A percentile compares a stretch with the other conserved stretches of the same genome.
Conservation (phyloP, 2,329 filamentous ascomycete genomes). For the Fusarium fujikuroi region DNA sequence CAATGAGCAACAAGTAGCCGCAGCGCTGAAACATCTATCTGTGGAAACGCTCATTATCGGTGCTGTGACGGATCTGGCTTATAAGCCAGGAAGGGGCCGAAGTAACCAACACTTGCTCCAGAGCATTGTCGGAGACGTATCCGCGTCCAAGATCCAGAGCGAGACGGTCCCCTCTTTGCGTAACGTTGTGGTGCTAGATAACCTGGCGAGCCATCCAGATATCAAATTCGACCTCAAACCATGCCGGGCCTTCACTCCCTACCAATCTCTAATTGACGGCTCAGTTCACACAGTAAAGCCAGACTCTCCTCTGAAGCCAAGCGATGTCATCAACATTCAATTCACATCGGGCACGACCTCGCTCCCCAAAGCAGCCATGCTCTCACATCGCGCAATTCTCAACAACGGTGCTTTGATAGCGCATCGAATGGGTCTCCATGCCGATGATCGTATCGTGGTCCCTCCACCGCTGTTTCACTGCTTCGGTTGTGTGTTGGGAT, state of each 20-base stretch:
- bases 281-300: slow-evolving; percentile 53
- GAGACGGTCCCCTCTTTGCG: slow-evolving; percentile 73
- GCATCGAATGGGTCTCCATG: slow-evolving; percentile 81
- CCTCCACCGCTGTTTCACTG: slow-evolving; percentile 90
- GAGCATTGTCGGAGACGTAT: slow-evolving; percentile 57
- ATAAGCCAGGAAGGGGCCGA: slow-evolving; percentile 65
- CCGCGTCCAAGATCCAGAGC: slow-evolving; percentile 47
- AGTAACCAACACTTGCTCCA: slow-evolving; percentile 62
- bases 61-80: slow-evolving; percentile 86
- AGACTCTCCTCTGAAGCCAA: slow-evolving; percentile 60
- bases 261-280: slow-evolving; percentile 53
- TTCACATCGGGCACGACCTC: slow-evolving; percentile 98
- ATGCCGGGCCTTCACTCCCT: slow-evolving; percentile 58
- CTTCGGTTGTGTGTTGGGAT: slow-evolving; percentile 92
- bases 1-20: slow-evolving; percentile 79
- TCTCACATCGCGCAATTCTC: slow-evolving; percentile 85
- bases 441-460: slow-evolving; percentile 81
- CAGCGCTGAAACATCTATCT: slow-evolving; percentile 80
- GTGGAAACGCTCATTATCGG: slow-evolving; percentile 82
- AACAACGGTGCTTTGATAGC: slow-evolving; percentile 93
- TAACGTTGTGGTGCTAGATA: slow-evolving; percentile 81
- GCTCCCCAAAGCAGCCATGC: slow-evolving; percentile 88
- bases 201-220: slow-evolving; percentile 64
- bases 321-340: slow-evolving; percentile 91
- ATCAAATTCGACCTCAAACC: slow-evolving; percentile 57